These are phyloP conservation scores for Ogataea sp. DNA, from an alignment of 805 yeast species.

Conservation along the genomic window DNA sequence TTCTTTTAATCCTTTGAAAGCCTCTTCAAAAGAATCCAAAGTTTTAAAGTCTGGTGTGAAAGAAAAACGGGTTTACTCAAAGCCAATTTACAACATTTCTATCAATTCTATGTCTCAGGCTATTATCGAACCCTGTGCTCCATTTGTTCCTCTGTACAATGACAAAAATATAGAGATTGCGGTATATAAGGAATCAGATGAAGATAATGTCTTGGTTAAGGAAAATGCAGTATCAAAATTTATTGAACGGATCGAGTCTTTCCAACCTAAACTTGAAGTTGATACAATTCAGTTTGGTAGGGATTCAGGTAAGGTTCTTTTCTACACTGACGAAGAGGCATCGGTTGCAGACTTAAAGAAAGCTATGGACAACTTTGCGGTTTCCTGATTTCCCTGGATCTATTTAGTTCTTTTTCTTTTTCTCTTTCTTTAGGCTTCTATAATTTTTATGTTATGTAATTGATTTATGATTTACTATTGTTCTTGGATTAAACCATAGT, in stretches of 20 bases:
- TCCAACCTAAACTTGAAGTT: too few species aligned
- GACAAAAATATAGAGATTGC: constrained; percentile 17
- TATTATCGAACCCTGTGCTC: constrained; percentile 47
- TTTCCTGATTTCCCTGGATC: not conserved
- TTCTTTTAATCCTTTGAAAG: too few species aligned
- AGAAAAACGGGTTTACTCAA: too few species aligned
- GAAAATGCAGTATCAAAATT: not conserved
- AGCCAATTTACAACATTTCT: not conserved
- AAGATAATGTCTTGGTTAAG: not conserved
- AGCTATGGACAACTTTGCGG: not conserved
- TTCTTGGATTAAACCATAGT: too few species aligned
- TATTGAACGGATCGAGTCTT: too few species aligned
- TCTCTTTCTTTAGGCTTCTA: too few species aligned
- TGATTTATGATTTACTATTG: too few species aligned
- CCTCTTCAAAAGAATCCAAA: too few species aligned
- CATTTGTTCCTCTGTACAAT: constrained; percentile 19
- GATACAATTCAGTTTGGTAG: not conserved
- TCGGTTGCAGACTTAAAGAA: not conserved
- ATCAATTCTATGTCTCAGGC: constrained; percentile 37
- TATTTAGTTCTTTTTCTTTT: too few species aligned
- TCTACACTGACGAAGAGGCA: not conserved
- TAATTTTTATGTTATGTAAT: too few species aligned
- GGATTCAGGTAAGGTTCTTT: not conserved
- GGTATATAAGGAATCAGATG: constrained; percentile 1
- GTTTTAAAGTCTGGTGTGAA: too few species aligned